These are phyloP conservation scores for Dorcoceras hygrometricum DNA, from an alignment of 257 asterid genomes.

Conservation along the genomic window DNA sequence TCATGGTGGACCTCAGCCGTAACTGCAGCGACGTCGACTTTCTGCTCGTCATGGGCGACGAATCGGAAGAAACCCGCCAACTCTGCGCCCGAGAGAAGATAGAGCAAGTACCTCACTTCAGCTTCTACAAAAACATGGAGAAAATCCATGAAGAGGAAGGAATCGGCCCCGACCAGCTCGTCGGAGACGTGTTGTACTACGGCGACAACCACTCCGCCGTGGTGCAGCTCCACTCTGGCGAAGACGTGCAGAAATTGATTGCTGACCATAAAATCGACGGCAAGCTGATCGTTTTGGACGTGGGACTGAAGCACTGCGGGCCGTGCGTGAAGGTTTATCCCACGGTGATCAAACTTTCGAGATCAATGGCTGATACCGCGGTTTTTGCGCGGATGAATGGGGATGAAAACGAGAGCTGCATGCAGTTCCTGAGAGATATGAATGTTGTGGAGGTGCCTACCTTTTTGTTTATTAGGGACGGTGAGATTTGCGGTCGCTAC, in stretches of 20 bases:
- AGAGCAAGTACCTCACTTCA: constrained; percentile 75
- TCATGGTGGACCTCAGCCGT: constrained; percentile 85
- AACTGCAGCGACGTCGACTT: constrained; percentile 85
- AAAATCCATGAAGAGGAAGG: constrained; percentile 94
- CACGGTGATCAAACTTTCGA: constrained; percentile 78
- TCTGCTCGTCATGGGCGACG: constrained; percentile 84
- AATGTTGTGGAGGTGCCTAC: constrained; percentile 89
- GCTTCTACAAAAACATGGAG: constrained; percentile 86
- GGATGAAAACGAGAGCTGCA: constrained; percentile 92
- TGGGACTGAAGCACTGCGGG: constrained; percentile 94
- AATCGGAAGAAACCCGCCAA: constrained; percentile 56
- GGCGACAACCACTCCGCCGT: constrained; percentile 92
- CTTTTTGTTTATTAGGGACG: constrained; percentile 86
- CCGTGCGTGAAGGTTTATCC: constrained; percentile 98
- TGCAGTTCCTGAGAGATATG: constrained; percentile 87
- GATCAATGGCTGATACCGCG: constrained; percentile 70
- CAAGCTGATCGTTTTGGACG: constrained; percentile 73
- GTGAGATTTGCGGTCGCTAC: constrained; percentile 70
- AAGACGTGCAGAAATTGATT: constrained; percentile 74
- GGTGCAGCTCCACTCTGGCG: constrained; percentile 65
- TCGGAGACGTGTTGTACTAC: constrained; percentile 90
- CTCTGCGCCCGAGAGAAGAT: constrained; percentile 77
- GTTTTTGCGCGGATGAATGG: constrained; percentile 97
- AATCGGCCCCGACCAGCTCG: constrained; percentile 76
- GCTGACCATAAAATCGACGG: constrained; percentile 46